A percentile compares a stretch with the other conserved stretches of the same genome.
phyloP scores from a whole-genome alignment of 352 stramenopile species.

The Globisporangium uncinulatum region DNA sequence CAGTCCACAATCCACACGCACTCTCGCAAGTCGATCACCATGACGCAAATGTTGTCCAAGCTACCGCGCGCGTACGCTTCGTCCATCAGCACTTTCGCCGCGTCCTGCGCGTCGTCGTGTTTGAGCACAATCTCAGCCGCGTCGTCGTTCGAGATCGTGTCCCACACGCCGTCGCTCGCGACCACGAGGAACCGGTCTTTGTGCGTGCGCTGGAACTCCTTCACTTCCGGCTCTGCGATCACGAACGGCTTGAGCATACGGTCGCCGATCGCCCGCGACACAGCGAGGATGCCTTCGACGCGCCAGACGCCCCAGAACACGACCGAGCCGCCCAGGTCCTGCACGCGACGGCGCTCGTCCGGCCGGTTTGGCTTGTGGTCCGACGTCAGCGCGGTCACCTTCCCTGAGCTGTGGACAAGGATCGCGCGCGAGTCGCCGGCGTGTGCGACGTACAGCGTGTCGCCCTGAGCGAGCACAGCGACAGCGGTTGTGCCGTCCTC shows the following conservation, averaged over 20 bases:
- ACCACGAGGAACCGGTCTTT: slow-evolving; percentile 84
- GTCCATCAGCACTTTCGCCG: slow-evolving; percentile 78
- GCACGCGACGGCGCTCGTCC: slow-evolving; percentile 87
- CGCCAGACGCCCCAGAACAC: slow-evolving; percentile 91
- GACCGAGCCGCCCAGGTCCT: slow-evolving; percentile 84
- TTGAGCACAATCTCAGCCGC: slow-evolving; percentile 67
- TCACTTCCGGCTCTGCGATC: slow-evolving; percentile 88
- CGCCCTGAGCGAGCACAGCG: slow-evolving; percentile 63
- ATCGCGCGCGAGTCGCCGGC: slow-evolving; percentile 88
- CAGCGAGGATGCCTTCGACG: slow-evolving; percentile 91
- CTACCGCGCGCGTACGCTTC: slow-evolving; percentile 80
- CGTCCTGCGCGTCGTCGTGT: slow-evolving; percentile 59
- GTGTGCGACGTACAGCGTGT: slow-evolving; percentile 86
- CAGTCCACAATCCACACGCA: slow-evolving; percentile 18
- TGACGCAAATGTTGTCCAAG: slow-evolving; percentile 89
- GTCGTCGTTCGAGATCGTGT: slow-evolving; percentile 88
- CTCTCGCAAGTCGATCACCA: slow-evolving; percentile 87
- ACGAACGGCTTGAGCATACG: slow-evolving; percentile 91
- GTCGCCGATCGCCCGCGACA: slow-evolving; percentile 91
- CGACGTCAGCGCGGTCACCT: slow-evolving; percentile 68
- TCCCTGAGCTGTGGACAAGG: slow-evolving; percentile 75
- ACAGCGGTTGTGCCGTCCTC: slow-evolving; percentile 91
- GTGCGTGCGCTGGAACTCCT: slow-evolving; percentile 44
- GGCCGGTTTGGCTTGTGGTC: slow-evolving; percentile 91
- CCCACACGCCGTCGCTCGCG: slow-evolving; percentile 90